Evolutionary conservation across 1,284 basidiomycete genomes (phyloP).

Genomic region (Hypsizygus ulmarius): DNA sequence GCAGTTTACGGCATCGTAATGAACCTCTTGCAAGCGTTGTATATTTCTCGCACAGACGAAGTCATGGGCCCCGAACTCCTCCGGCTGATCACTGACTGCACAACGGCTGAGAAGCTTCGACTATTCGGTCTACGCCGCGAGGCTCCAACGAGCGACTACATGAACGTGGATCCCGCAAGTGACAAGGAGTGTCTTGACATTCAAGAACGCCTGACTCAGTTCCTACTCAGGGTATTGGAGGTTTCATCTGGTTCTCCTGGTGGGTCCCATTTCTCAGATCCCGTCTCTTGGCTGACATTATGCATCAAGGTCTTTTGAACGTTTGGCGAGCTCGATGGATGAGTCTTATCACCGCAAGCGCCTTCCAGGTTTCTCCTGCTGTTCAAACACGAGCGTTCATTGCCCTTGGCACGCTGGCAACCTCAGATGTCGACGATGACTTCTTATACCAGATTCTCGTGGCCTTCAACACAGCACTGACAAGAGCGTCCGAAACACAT

Average conservation of each 20-base stretch:
- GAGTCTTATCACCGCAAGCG: slow-evolving; percentile 87
- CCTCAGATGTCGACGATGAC: slow-evolving; percentile 83
- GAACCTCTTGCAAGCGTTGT: slow-evolving; percentile 77
- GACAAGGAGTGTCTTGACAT: slow-evolving; percentile 65
- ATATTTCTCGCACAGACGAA: slow-evolving; percentile 59
- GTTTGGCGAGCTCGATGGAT: slow-evolving; percentile 94
- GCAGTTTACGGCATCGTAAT: slow-evolving; percentile 80
- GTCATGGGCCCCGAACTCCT: slow-evolving; percentile 54
- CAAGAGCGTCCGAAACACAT: slow-evolving; percentile 65
- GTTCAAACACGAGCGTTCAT: slow-evolving; percentile 90
- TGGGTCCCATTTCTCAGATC: slow-evolving; percentile 31
- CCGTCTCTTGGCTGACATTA: slow-evolving; percentile 2
- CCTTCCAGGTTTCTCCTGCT: slow-evolving; percentile 90
- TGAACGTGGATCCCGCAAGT: slow-evolving; percentile 48
- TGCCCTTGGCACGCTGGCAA: slow-evolving; percentile 77
- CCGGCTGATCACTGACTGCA: slow-evolving; percentile 60
- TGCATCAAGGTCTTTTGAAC: slow-evolving; percentile 71
- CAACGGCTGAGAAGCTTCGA: slow-evolving; percentile 54
- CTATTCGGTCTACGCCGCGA: slow-evolving; percentile 73
- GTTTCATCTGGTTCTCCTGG: slow-evolving; percentile 68
- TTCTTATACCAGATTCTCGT: slow-evolving; percentile 87
- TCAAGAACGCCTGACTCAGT: slow-evolving; percentile 64
- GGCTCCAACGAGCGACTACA: slow-evolving; percentile 63
- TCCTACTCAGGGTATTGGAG: slow-evolving; percentile 66
- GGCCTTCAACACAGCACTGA: slow-evolving; percentile 68